A percentile compares a stretch with the other conserved stretches of the same genome.
Conservation (phyloP, 306 rosid genomes). For the Vigna reflexopilosa region DNA sequence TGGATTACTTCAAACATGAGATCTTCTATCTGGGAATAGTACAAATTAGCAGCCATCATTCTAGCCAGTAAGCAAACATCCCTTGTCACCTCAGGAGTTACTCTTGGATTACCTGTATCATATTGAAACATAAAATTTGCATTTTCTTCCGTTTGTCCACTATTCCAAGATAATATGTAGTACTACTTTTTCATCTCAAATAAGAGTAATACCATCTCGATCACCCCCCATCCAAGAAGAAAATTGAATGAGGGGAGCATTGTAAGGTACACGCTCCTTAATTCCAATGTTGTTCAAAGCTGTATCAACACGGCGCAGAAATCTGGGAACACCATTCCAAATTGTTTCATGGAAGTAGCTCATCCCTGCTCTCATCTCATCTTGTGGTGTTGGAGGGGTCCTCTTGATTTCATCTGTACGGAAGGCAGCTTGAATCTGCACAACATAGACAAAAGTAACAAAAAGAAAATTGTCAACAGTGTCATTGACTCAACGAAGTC, state of each 20-base stretch:
- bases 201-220: slow-evolving; percentile 81
- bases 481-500: neutral
- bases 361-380: slow-evolving; percentile 99
- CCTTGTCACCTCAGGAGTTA: slow-evolving; percentile 98
- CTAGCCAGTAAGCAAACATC: slow-evolving; percentile 97
- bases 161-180: neutral
- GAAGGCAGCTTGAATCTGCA: slow-evolving; percentile 97
- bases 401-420: slow-evolving; percentile 96
- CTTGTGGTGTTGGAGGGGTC: slow-evolving; percentile 98
- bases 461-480: slow-evolving; percentile 24
- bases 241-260: slow-evolving; percentile 96
- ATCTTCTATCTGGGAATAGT: slow-evolving; percentile 97
- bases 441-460: slow-evolving; percentile 21
- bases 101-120: slow-evolving; percentile 93
- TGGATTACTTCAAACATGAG: slow-evolving; percentile 94
- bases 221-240: slow-evolving; percentile 99
- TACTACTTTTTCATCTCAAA: neutral
- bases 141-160: slow-evolving; percentile 2
- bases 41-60: slow-evolving; percentile 98
- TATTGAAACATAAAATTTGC: slow-evolving; percentile 22
- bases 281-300: slow-evolving; percentile 95
- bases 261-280: slow-evolving; percentile 87
- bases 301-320: slow-evolving; percentile 94
- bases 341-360: slow-evolving; percentile 99
- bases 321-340: slow-evolving; percentile 94